Base-by-base conservation (phyloP, 306 rosid genomes). In the Prunus mume region DNA sequence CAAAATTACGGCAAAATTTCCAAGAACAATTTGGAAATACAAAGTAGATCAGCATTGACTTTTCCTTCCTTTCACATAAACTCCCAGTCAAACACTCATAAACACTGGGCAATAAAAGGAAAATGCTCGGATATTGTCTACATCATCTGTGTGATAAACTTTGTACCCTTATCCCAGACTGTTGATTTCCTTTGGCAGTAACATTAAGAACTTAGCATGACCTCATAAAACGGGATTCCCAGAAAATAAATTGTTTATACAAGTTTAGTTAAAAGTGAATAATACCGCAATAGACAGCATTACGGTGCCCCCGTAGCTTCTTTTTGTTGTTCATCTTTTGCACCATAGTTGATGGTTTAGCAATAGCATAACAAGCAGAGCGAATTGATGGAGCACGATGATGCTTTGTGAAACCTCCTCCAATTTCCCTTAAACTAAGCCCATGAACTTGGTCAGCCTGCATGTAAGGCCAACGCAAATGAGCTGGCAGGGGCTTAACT, bases 231-330 rank as follows among this genome's bases (percentile, higher is more conserved):
- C 3, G 6, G 56, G 68, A 78, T 68, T 49, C 79, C 75, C 71
- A 76, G 52, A 57, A 79, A 79, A 60, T 57, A 55, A 64, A 71
- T 41, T 60, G 60, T 30, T 73, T 62, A 80, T 73, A 49, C 56
- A 81, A 79, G 45, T 80, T 74, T 64, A 71, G 58, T 67, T 62
- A 71, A 85, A 58, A 79, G 78, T 34, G 70, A 73, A 69, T 38
- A 82, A 71, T 93, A 93, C 98, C 98, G 71, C 98, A 93, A 73
- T 93, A 93, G 78, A 93, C 98, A 85, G 95, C 93, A 86, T 82
- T 87, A 57, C 94, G 96, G 67, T 93, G 98, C 74, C 98, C 98
- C 86, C 98, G 81, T 68, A 93, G 78, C 88, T 91, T 91, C 85
- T 82, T 93, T 76, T 83, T 91, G 81, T 86, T 88, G 81, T 93